Base-by-base conservation (phyloP, 1,139 yeast genomes). In the Pneumocystis canis region DNA sequence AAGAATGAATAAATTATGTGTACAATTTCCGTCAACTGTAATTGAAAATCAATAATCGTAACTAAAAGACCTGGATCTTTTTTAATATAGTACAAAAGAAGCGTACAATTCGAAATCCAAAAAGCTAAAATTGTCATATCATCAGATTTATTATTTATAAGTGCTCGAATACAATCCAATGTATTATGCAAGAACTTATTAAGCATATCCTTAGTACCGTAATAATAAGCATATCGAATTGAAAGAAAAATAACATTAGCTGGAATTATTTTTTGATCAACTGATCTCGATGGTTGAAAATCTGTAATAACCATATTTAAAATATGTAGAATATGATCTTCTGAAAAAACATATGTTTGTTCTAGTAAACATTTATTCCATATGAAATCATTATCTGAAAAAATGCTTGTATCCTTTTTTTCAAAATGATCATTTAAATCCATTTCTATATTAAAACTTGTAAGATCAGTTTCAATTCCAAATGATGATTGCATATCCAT, bases 171-270 rank as follows among this genome's bases (percentile, higher is more conserved):
- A 9, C 78, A 73, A 28, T 70, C 69, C 20, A 73, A 65, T 0
- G 74, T 72, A 1, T 78, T 77, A 18, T 66, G 65, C 59, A 76
- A 63, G 37, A 77, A 67, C 54, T 71, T 71, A 16, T 69, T 71
- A 60, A 77, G 66, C 39, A 74, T 69, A 53, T 74, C 76, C 1
- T 71, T 68, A 33, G 71, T 71, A 39, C 77, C 76, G 60, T 68
- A 70, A 64, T 74, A 74, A 63, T 74, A 75, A 9, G 78, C 78
- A 65, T 75, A 77, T 31, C 80, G 70, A 2, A 76, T 72, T 30
- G 76, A 72, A 58, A 77, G 68, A 64, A 77, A 77, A 3, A 77
- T 64, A 61, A 76, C 71, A 65, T 77, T 76, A 2, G 80, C 80
- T 0, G 80, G 77, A 20, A 74, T 71, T 0, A 79, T 78, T 63